Base-by-base conservation (phyloP, 331 rosid species). In the Arachis monticola region DNA sequence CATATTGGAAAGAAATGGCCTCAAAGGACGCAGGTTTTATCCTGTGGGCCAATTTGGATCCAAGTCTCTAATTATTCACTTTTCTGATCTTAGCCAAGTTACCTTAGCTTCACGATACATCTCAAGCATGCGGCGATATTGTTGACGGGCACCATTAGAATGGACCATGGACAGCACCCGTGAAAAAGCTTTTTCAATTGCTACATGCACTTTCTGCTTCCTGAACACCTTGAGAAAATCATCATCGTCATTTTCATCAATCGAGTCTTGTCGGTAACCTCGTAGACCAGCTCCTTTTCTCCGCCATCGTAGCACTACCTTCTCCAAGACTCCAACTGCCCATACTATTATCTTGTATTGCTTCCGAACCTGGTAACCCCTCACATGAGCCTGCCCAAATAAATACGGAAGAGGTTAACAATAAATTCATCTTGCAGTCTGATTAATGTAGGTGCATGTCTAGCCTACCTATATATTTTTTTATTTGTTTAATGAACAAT, bases 311-410 rank as follows among this genome's bases (percentile, higher is more conserved):
- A 95, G 90, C 60, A 95, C 93, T 74, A 83, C 96, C 87, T 92
- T 95, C 73, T 95, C 97, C 68, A 82, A 82, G 76, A 95, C 77
- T 78, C 97, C 89, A 81, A 92, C 99, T 0, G 91, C 98, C 99
- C 99, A 90, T 73, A 96, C 81, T 79, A 95, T 74, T 60, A 83
- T 58, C 88, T 70, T 90, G 93, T 88, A 87, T 46, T 88, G 84
- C 88, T 87, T 90, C 83, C 99, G 88, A 45, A 79, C 90, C 80
- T 87, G 99, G 80, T 92, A 85, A 30, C 98, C 98, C 74, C 99
- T 86, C 77, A 95, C 93, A 81, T 80, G 83, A 60, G 99, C 99
- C 99, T 95, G 92, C 72, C 77, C 83, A 87, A 48, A 57, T 27
- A 78, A 74, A 57, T 68, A 47, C 64, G 69, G 46, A 70, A 47